Evolutionary conservation across 345 rosid genomes (phyloP).

Genomic region (Carallia brachiata): DNA sequence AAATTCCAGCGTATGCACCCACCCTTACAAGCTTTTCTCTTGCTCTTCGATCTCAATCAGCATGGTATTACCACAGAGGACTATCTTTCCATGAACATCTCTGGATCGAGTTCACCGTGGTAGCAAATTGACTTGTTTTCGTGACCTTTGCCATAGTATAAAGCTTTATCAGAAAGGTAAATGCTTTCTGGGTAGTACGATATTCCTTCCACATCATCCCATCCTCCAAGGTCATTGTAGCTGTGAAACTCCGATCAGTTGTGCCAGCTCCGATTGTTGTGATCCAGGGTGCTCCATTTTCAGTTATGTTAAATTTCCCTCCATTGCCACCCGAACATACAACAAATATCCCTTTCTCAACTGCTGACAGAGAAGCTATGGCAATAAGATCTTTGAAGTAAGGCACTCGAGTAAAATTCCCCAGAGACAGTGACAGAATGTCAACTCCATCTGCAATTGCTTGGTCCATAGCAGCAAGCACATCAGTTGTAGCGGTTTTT

Average conservation of each 20-base stretch:
- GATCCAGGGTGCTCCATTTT: constrained; percentile 54
- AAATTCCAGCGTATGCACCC: constrained; percentile 40
- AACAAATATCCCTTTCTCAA: constrained; percentile 47
- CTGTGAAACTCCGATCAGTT: constrained; percentile 38
- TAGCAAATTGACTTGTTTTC: constrained; percentile 24
- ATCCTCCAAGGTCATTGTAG: constrained; percentile 28
- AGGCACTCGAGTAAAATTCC: constrained; percentile 22
- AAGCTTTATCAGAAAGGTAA: constrained; percentile 17
- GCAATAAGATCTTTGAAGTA: constrained; percentile 44
- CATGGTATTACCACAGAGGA: constrained; percentile 27
- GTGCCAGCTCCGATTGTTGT: constrained; percentile 48
- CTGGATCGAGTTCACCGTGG: constrained; percentile 20
- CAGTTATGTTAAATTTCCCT: constrained; percentile 22
- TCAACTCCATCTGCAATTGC: constrained; percentile 69
- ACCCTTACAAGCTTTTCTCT: constrained; percentile 22
- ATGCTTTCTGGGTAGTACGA: constrained; percentile 37
- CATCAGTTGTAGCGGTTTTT: background rate
- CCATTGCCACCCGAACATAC: constrained; percentile 52
- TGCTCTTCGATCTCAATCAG: background rate
- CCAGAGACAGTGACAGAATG: constrained; percentile 57
- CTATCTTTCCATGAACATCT: constrained; percentile 37
- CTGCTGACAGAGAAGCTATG: constrained; percentile 52
- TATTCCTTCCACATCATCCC: constrained; percentile 23
- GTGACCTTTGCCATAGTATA: constrained; percentile 32
- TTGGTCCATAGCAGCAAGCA: constrained; percentile 62